These are phyloP conservation scores for Corrigiola litoralis DNA, from an alignment of 179 eudicot genomes.

Conservation along the genomic window DNA sequence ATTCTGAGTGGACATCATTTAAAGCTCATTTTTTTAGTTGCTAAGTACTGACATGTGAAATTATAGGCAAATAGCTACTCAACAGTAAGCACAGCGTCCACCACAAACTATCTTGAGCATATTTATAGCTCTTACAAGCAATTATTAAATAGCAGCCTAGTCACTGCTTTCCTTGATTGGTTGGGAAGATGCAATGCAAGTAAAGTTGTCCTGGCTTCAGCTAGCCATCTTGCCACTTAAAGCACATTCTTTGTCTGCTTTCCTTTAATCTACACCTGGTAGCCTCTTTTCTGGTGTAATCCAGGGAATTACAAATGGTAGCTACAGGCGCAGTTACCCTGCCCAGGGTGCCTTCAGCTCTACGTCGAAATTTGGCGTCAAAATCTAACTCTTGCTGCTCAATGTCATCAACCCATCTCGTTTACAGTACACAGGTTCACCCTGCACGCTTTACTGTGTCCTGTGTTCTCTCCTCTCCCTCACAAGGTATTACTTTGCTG, in stretches of 20 bases:
- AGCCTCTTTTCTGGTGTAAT: background rate
- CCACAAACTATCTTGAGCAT: no score
- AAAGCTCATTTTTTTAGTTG: no score
- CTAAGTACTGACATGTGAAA: no score
- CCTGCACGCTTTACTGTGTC: slow-evolving; percentile 8
- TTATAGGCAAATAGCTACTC: no score
- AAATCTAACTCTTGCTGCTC: background rate
- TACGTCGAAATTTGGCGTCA: background rate
- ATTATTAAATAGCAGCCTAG: no score
- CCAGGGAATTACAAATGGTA: slow-evolving; percentile 6
- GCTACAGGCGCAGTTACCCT: slow-evolving; percentile 3
- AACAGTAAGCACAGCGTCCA: no score
- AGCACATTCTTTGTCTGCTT: background rate
- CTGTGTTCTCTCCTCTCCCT: slow-evolving; percentile 21
- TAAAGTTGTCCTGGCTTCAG: slow-evolving; percentile 1
- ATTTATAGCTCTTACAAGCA: no score
- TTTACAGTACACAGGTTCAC: background rate
- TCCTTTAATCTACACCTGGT: background rate
- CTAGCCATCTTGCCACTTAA: slow-evolving; percentile 3
- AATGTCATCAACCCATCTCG: slow-evolving; percentile 1
- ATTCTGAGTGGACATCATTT: no score
- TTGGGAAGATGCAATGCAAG: slow-evolving; percentile 21
- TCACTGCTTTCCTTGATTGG: background rate
- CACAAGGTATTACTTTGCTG: slow-evolving; percentile 17
- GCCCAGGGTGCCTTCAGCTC: slow-evolving; percentile 1